phyloP scores from a whole-genome alignment of 441 rosid species.

The Gossypium gossypioides region DNA sequence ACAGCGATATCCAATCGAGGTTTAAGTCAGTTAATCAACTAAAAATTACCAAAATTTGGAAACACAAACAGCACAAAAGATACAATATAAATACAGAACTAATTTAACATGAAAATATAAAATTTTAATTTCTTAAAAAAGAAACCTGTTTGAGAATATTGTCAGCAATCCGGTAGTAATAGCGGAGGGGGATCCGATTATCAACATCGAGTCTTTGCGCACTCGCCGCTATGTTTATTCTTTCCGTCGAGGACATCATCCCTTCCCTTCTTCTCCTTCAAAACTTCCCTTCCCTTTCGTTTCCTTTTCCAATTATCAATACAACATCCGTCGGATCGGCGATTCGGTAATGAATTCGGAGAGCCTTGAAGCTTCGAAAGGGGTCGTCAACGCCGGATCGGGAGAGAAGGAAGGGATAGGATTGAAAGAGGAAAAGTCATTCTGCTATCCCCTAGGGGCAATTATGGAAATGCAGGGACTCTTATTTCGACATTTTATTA shows the following conservation, averaged over 20 bases:
- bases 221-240: conserved; percentile 58
- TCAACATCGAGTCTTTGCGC: conserved; percentile 69
- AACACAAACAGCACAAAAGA: neutral
- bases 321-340: conserved; percentile 2
- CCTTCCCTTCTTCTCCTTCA: conserved; percentile 20
- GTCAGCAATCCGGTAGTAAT: conserved; percentile 77
- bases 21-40: conserved; percentile 1
- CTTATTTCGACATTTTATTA: neutral
- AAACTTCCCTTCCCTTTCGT: conserved; percentile 6
- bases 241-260: conserved; percentile 53
- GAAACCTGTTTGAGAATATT: conserved; percentile 81
- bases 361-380: neutral
- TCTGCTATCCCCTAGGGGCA: conserved; percentile 22
- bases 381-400: conserved; percentile 25
- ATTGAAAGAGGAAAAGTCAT: conserved; percentile 14
- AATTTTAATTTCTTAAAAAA: neutral
- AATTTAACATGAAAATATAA: neutral
- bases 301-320: conserved; percentile 10
- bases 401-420: neutral
- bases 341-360: neutral
- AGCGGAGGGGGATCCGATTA: conserved; percentile 63
- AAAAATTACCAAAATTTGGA: neutral
- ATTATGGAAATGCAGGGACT: conserved; percentile 16
- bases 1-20: neutral
- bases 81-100: neutral